A percentile compares a stretch with the other conserved stretches of the same genome.
These are phyloP conservation scores for Coemansia sp. DNA, from an alignment of 192 early-diverging fungal genomes.

Conservation along the genomic window DNA sequence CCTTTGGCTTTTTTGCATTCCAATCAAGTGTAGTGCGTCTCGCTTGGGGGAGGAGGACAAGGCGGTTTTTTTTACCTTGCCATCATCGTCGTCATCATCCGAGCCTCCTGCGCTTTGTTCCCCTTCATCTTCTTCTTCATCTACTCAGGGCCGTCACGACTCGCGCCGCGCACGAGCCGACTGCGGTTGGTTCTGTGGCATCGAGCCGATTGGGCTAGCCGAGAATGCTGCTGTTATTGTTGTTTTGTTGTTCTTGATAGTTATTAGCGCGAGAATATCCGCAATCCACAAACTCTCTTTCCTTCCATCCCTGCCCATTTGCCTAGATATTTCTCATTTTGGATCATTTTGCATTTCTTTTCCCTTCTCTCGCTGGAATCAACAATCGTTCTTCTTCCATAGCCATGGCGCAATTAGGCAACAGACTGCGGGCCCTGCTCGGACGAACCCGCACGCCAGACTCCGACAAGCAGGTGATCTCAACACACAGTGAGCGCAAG, in stretches of 20 bases:
- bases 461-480: constrained; percentile 27
- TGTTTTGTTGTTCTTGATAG: too few relatives aligned
- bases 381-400: too few relatives aligned
- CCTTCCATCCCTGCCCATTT: not conserved
- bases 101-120: too few relatives aligned
- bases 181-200: too few relatives aligned
- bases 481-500: constrained; percentile 39
- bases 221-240: too few relatives aligned
- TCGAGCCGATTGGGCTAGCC: too few relatives aligned
- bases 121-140: constrained; percentile 6
- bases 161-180: not conserved
- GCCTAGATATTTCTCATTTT: not conserved
- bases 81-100: constrained; percentile 11
- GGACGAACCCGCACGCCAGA: constrained; percentile 12
- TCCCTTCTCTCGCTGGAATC: too few relatives aligned
- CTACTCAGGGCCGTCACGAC: not conserved
- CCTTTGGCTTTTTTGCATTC: constrained; percentile 14
- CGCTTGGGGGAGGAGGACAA: too few relatives aligned
- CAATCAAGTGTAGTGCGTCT: constrained; percentile 7
- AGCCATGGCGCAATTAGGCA: constrained; percentile 16
- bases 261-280: too few relatives aligned
- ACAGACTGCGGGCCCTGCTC: constrained; percentile 29
- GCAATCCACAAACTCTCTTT: not conserved
- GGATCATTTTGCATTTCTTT: not conserved
- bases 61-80: constrained; percentile 10